Conservation (phyloP, 2,329 filamentous ascomycete genomes). For the Microcyclospora tardicrescens region DNA sequence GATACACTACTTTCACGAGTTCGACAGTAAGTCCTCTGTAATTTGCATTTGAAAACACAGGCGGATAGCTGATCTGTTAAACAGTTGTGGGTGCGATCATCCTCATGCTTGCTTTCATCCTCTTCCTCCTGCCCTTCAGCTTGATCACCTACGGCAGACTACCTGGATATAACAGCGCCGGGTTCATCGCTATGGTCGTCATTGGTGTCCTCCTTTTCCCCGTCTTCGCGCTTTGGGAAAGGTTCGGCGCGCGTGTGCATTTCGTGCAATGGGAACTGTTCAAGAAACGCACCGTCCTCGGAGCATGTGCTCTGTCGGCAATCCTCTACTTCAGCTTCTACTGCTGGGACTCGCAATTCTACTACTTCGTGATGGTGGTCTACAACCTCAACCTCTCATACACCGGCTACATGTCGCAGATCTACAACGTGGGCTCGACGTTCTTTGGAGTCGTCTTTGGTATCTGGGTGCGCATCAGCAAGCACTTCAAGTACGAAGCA, state of each 20-base stretch:
- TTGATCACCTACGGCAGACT: slow-evolving; percentile 28
- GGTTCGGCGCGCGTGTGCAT: slow-evolving; percentile 41
- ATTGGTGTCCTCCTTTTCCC: slow-evolving; percentile 18
- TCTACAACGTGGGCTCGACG: slow-evolving; percentile 27
- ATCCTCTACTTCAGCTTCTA: slow-evolving; percentile 37
- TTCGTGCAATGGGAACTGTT: slow-evolving; percentile 45
- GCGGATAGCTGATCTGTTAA: not conserved
- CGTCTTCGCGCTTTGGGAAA: slow-evolving; percentile 45
- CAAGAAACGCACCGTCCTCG: slow-evolving; percentile 37
- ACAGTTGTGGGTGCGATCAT: not conserved
- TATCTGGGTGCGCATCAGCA: slow-evolving; percentile 33
- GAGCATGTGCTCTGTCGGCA: slow-evolving; percentile 29
- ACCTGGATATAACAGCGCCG: slow-evolving; percentile 22
- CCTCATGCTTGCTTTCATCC: slow-evolving; percentile 4
- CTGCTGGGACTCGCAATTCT: slow-evolving; percentile 28
- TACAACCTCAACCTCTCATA: slow-evolving; percentile 26
- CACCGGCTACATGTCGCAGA: slow-evolving; percentile 21
- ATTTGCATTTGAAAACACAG: not conserved
- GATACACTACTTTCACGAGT: slow-evolving; percentile 18
- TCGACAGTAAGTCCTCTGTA: slow-evolving; percentile 14
- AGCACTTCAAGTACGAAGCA: slow-evolving; percentile 37
- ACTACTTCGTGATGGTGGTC: slow-evolving; percentile 35
- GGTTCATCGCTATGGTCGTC: slow-evolving; percentile 26
- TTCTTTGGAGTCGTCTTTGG: slow-evolving; percentile 35
- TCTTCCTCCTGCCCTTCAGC: slow-evolving; percentile 59